Percentiles rank a stretch among this genome's conserved stretches.
phyloP scores from a whole-genome alignment of 257 asterid genomes.

The Paraleonurus japonicus region DNA sequence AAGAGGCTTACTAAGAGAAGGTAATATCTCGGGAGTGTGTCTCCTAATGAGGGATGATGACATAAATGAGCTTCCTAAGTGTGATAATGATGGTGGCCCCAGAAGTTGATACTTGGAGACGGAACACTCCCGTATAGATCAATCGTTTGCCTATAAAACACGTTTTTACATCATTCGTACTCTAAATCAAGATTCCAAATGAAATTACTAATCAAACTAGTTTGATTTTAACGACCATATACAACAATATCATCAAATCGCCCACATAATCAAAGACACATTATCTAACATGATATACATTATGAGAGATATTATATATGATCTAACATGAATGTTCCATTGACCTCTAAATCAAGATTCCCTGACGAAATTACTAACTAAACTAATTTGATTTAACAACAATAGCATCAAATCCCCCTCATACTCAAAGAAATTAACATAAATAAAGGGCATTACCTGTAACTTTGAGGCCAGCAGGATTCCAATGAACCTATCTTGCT shows the following conservation, averaged over 20 bases:
- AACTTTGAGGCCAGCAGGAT: conserved; percentile 93
- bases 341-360: background rate
- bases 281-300: too few species aligned
- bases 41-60: conserved; percentile 60
- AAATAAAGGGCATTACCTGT: conserved; percentile 54
- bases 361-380: background rate
- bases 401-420: background rate
- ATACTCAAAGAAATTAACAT: background rate
- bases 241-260: background rate
- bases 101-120: conserved; percentile 67
- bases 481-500: conserved; percentile 42
- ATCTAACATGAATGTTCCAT: background rate
- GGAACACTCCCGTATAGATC: conserved; percentile 81
- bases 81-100: conserved; percentile 61
- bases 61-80: conserved; percentile 73
- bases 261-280: background rate
- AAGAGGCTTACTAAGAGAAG: conserved; percentile 65
- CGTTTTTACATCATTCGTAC: background rate
- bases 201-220: background rate
- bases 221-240: too few species aligned
- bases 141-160: conserved; percentile 73
- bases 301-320: too few species aligned
- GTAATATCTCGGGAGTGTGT: conserved; percentile 65
- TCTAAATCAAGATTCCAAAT: too few species aligned
- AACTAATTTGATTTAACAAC: background rate